phyloP scores from a whole-genome alignment of 1,284 basidiomycete genomes.

The Veloporphyrellus conicus region DNA sequence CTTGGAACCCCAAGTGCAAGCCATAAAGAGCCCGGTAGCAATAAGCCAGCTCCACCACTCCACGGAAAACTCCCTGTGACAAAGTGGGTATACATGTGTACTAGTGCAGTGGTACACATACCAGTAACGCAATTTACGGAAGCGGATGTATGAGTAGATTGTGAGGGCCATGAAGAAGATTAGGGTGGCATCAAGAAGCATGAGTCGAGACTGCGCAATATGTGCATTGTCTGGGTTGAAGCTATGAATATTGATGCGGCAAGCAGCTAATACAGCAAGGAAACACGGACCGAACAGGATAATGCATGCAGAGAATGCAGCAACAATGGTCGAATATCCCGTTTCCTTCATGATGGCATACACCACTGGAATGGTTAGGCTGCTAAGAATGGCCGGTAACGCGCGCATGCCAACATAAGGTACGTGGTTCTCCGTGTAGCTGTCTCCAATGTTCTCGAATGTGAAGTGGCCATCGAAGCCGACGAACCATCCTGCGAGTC shows the following conservation, averaged over 20 bases:
- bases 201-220: constrained; percentile 90
- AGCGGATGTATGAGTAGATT: constrained; percentile 92
- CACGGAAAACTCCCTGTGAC: constrained; percentile 70
- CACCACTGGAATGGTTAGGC: constrained; percentile 84
- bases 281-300: constrained; percentile 75
- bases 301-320: constrained; percentile 82
- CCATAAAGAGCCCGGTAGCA: constrained; percentile 88
- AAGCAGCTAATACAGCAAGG: neutral
- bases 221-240: constrained; percentile 85
- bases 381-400: constrained; percentile 86
- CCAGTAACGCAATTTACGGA: constrained; percentile 92
- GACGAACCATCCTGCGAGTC: constrained; percentile 90
- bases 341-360: constrained; percentile 98
- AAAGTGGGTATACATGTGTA: neutral
- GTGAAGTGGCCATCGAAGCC: constrained; percentile 93
- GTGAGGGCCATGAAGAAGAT: constrained; percentile 96
- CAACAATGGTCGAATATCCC: constrained; percentile 87
- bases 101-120: constrained; percentile 35
- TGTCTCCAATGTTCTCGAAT: constrained; percentile 95
- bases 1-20: constrained; percentile 95
- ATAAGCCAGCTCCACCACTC: constrained; percentile 96
- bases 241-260: constrained; percentile 4
- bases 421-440: constrained; percentile 81
- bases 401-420: constrained; percentile 94
- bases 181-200: constrained; percentile 91